These are phyloP conservation scores for Infundibulicybe gibba DNA, from an alignment of 768 basidiomycete genomes.

Conservation along the genomic window DNA sequence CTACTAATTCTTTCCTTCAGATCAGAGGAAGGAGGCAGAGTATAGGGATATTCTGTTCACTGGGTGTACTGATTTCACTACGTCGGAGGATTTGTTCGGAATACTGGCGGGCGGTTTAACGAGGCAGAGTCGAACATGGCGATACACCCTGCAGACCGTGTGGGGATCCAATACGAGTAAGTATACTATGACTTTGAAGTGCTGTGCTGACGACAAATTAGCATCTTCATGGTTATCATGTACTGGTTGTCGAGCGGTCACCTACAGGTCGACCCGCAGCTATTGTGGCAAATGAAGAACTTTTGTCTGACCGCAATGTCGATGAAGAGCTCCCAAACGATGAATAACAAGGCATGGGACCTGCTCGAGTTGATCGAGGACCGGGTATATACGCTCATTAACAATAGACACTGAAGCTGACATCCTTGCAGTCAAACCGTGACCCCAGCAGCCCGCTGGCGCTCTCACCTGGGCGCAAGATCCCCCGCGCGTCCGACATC, in stretches of 20 bases:
- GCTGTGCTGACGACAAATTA: slow-evolving; percentile 9
- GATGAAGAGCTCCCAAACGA: slow-evolving; percentile 21
- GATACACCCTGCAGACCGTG: background rate
- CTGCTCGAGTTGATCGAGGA: slow-evolving; percentile 24
- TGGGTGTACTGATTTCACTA: slow-evolving; percentile 38
- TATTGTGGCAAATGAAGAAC: slow-evolving; percentile 30
- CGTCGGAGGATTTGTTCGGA: slow-evolving; percentile 33
- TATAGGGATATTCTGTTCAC: slow-evolving; percentile 38
- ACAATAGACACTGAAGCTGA: background rate
- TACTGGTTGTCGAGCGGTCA: slow-evolving; percentile 31
- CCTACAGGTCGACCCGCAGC: slow-evolving; percentile 22
- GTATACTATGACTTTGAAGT: slow-evolving; percentile 3
- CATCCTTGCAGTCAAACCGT: slow-evolving; percentile 4
- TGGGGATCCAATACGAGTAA: slow-evolving; percentile 30
- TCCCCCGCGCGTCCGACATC: slow-evolving; percentile 27
- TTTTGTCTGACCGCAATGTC: slow-evolving; percentile 28
- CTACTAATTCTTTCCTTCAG: slow-evolving; percentile 11
- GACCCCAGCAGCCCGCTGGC: slow-evolving; percentile 3
- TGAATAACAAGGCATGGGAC: slow-evolving; percentile 28
- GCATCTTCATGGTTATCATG: slow-evolving; percentile 30
- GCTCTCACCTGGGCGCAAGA: slow-evolving; percentile 18
- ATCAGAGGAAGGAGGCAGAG: slow-evolving; percentile 27
- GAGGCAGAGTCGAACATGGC: slow-evolving; percentile 20
- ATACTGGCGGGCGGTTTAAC: slow-evolving; percentile 33
- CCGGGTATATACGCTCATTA: slow-evolving; percentile 14